phyloP scores from a whole-genome alignment of 495 filamentous ascomycete species.

The Massariosphaeria phaeospora region DNA sequence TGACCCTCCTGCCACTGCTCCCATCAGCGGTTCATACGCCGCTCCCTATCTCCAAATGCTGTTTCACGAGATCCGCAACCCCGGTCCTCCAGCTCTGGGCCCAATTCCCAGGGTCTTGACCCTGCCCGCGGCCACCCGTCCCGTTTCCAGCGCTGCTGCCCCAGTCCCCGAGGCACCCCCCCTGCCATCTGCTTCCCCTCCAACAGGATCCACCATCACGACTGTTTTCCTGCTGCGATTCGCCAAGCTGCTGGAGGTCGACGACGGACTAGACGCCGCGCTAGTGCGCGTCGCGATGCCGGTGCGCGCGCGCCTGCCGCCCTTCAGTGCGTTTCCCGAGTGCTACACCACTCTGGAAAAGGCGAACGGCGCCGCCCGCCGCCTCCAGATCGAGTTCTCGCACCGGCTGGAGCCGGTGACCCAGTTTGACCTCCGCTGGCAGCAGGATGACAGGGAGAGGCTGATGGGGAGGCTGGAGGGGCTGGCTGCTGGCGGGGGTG shows the following conservation, averaged over 20 bases:
- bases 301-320: background rate
- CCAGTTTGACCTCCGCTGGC: background rate
- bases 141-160: background rate
- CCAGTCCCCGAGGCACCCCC: too few species aligned
- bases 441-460: background rate
- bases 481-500: background rate
- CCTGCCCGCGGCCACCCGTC: background rate
- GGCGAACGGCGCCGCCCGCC: slow-evolving; percentile 8
- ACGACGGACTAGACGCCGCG: background rate
- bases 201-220: background rate
- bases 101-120: too few species aligned
- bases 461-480: slow-evolving; percentile 1
- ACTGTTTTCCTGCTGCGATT: slow-evolving; percentile 5
- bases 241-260: background rate
- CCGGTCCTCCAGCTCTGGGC: slow-evolving; percentile 8
- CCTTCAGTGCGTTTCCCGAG: background rate
- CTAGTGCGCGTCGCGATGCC: background rate
- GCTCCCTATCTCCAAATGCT: background rate
- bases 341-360: background rate
- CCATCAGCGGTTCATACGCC: background rate
- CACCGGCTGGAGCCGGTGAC: background rate
- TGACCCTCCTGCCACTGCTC: too few species aligned
- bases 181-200: too few species aligned
- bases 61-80: background rate
- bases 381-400: slow-evolving; percentile 8